Evolutionary conservation across 179 eudicot genomes (phyloP).

Genomic region (Silene noctiflora): DNA sequence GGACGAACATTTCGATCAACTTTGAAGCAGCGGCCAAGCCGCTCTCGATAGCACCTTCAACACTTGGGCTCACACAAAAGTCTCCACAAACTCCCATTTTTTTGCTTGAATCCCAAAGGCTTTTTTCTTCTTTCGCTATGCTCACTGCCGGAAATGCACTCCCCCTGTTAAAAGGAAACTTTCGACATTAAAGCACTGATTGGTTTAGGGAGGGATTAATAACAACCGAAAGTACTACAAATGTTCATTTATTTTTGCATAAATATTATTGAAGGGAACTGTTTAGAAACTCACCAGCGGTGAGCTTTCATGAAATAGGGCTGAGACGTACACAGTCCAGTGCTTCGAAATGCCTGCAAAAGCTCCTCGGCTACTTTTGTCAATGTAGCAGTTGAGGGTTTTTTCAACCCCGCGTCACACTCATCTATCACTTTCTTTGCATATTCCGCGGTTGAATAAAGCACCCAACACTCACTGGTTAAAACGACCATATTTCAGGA

Average conservation of each 20-base stretch:
- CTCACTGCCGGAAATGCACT: conserved; percentile 81
- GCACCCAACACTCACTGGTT: conserved; percentile 78
- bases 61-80: conserved; percentile 82
- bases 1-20: conserved; percentile 39
- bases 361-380: conserved; percentile 67
- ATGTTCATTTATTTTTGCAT: neutral
- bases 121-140: conserved; percentile 64
- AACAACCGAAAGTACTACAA: no score
- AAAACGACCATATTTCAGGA: neutral
- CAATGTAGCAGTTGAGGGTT: conserved; percentile 56
- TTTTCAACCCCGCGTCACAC: conserved; percentile 53
- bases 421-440: conserved; percentile 63
- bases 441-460: conserved; percentile 79
- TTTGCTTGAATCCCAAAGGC: conserved; percentile 62
- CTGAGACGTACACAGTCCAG: conserved; percentile 53
- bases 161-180: conserved; percentile 50
- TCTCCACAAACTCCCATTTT: conserved; percentile 83
- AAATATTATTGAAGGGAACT: neutral
- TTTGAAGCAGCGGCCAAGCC: conserved; percentile 85
- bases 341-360: conserved; percentile 62
- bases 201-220: neutral
- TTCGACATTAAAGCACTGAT: neutral
- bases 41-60: conserved; percentile 85
- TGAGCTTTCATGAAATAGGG: conserved; percentile 88
- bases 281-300: conserved; percentile 63